phyloP scores from a whole-genome alignment of 257 asterid genomes.

The Fraxinus quadrangulata region DNA sequence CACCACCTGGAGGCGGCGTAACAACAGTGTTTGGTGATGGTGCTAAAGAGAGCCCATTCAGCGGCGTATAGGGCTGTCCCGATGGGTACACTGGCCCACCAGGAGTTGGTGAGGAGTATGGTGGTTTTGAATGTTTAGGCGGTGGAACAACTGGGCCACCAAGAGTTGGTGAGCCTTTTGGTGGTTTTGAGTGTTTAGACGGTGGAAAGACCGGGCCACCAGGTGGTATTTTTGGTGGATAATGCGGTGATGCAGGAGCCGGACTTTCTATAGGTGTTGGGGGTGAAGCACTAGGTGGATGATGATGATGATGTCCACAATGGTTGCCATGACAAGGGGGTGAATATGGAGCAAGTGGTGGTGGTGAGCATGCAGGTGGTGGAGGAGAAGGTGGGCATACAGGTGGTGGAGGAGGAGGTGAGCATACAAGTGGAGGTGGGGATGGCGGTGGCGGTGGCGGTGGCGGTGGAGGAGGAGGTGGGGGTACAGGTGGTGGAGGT shows the following conservation, averaged over 20 bases:
- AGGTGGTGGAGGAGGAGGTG: conserved; percentile 18
- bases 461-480: conserved; percentile 42
- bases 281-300: conserved; percentile 27
- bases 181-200: conserved; percentile 23
- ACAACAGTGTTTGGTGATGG: conserved; percentile 23
- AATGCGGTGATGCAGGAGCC: conserved; percentile 13
- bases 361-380: fast-evolving
- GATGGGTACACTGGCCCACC: conserved; percentile 30
- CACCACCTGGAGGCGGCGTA: conserved; percentile 48
- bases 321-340: conserved; percentile 20
- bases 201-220: not conserved
- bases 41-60: conserved; percentile 9
- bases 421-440: conserved; percentile 15
- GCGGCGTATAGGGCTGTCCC: conserved; percentile 29
- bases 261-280: conserved; percentile 30
- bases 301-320: conserved; percentile 12
- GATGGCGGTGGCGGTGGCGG: conserved; percentile 25
- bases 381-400: too few relatives aligned
- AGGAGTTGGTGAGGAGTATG: conserved; percentile 30
- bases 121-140: conserved; percentile 28
- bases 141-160: conserved; percentile 12
- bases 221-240: conserved; percentile 33
- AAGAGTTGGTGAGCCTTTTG: conserved; percentile 22
- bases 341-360: conserved; percentile 18
- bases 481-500: too few relatives aligned